Percentiles rank a stretch among this genome's conserved stretches.
phyloP scores from a whole-genome alignment of 768 basidiomycete species.

The Grammothele lineata region DNA sequence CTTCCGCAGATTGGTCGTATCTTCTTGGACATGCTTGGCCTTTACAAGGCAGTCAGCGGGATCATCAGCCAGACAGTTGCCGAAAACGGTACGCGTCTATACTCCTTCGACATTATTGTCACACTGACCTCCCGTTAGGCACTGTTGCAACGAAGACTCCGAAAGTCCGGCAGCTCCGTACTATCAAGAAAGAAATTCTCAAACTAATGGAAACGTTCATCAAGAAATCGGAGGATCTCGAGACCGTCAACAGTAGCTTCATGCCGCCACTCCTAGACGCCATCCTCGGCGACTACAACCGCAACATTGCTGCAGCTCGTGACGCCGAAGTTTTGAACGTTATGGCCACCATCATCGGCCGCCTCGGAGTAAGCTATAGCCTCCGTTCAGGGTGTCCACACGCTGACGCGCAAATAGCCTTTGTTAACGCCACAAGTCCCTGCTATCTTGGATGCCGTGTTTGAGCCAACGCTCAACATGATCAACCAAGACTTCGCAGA shows the following conservation, averaged over 20 bases:
- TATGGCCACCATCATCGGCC: constrained; percentile 89
- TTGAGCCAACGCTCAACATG: constrained; percentile 96
- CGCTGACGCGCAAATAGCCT: constrained; percentile 42
- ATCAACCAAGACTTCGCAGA: constrained; percentile 99
- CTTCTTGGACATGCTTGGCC: constrained; percentile 96
- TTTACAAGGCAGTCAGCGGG: constrained; percentile 95
- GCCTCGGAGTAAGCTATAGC: constrained; percentile 72
- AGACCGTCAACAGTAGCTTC: constrained; percentile 85
- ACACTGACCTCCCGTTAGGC: constrained; percentile 39
- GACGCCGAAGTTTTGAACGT: constrained; percentile 98
- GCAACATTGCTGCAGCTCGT: constrained; percentile 88
- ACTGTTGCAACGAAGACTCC: constrained; percentile 94
- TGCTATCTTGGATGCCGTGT: constrained; percentile 93
- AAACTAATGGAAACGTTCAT: constrained; percentile 98
- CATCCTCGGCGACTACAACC: constrained; percentile 94
- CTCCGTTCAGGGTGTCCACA: neutral
- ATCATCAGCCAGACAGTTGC: constrained; percentile 93
- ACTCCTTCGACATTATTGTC: neutral
- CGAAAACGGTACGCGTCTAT: constrained; percentile 58
- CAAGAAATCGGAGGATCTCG: constrained; percentile 94
- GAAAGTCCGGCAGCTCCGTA: constrained; percentile 88
- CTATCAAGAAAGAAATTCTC: constrained; percentile 97
- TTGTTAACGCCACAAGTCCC: constrained; percentile 91
- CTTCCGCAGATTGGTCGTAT: constrained; percentile 94
- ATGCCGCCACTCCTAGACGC: constrained; percentile 96